Evolutionary conservation across 2,329 filamentous ascomycete genomes (phyloP).

Genomic region (Keithomyces neogunnii): DNA sequence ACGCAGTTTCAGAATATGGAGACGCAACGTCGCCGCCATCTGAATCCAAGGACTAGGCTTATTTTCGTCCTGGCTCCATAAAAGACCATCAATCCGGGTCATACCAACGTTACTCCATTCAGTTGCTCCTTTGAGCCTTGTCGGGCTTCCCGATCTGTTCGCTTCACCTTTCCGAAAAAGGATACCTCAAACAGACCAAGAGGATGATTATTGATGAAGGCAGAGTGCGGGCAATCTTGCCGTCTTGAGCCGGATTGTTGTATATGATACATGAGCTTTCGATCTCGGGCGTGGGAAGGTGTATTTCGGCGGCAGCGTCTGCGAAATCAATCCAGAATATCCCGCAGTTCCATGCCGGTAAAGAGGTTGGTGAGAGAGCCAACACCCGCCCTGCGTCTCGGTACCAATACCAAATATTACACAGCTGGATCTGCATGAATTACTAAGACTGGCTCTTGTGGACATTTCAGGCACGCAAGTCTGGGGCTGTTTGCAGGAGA

Average conservation of each 20-base stretch:
- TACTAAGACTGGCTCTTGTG: neutral
- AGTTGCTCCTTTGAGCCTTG: slow-evolving; percentile 1
- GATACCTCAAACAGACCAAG: neutral
- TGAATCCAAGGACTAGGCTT: neutral
- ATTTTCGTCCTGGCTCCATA: slow-evolving; percentile 1
- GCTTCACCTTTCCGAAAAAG: slow-evolving; percentile 29
- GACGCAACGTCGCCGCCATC: neutral
- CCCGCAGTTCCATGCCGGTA: neutral
- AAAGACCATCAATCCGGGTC: neutral
- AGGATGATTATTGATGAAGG: neutral
- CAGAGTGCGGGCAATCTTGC: neutral
- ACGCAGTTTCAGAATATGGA: slow-evolving; percentile 7
- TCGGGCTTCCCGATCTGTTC: slow-evolving; percentile 24
- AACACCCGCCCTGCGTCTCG: neutral
- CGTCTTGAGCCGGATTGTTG: neutral
- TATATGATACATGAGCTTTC: neutral
- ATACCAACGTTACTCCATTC: neutral
- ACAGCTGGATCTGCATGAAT: neutral
- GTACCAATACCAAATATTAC: neutral
- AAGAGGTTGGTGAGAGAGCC: neutral
- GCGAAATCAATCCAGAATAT: neutral
- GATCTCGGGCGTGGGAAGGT: neutral
- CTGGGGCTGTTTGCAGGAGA: neutral
- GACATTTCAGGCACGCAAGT: neutral
- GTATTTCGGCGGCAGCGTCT: neutral